Evolutionary conservation across 2,329 filamentous ascomycete genomes (phyloP).

Genomic region (Magnaporthiopsis incrustans): DNA sequence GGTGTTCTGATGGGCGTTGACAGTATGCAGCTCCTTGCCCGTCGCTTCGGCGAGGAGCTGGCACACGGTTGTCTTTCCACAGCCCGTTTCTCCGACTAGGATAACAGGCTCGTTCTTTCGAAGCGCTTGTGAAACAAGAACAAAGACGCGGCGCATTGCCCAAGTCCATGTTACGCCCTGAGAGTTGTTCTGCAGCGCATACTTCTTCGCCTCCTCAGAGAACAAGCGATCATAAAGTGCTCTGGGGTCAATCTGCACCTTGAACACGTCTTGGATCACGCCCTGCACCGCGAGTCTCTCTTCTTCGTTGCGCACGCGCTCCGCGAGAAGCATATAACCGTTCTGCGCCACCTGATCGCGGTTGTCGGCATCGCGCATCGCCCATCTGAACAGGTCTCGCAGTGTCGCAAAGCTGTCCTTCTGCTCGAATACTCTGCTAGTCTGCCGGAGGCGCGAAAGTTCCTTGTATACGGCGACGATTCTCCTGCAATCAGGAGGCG

Average conservation of each 20-base stretch:
- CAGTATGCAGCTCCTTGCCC: slow-evolving; percentile 68
- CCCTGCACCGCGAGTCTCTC: slow-evolving; percentile 78
- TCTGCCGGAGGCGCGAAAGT: slow-evolving; percentile 81
- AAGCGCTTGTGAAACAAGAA: slow-evolving; percentile 80
- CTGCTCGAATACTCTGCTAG: slow-evolving; percentile 87
- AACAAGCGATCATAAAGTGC: slow-evolving; percentile 59
- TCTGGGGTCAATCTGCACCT: slow-evolving; percentile 68
- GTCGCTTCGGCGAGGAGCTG: slow-evolving; percentile 83
- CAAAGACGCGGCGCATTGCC: slow-evolving; percentile 86
- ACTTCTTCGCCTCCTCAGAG: slow-evolving; percentile 46
- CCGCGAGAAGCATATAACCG: slow-evolving; percentile 92
- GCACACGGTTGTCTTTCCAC: slow-evolving; percentile 94
- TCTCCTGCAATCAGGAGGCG: slow-evolving; percentile 80
- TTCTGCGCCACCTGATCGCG: slow-evolving; percentile 84
- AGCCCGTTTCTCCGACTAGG: slow-evolving; percentile 92
- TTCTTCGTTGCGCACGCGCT: slow-evolving; percentile 85
- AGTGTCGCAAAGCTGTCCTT: slow-evolving; percentile 96
- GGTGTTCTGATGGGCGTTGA: slow-evolving; percentile 97
- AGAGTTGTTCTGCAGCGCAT: slow-evolving; percentile 37
- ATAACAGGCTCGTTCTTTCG: slow-evolving; percentile 89
- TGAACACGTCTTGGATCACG: slow-evolving; percentile 87
- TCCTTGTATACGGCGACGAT: slow-evolving; percentile 95
- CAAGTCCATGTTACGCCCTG: slow-evolving; percentile 85
- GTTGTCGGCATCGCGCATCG: slow-evolving; percentile 72
- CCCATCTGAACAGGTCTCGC: slow-evolving; percentile 94